Conservation (phyloP, 352 stramenopile species). For the Chrysophaeum taylorii region DNA sequence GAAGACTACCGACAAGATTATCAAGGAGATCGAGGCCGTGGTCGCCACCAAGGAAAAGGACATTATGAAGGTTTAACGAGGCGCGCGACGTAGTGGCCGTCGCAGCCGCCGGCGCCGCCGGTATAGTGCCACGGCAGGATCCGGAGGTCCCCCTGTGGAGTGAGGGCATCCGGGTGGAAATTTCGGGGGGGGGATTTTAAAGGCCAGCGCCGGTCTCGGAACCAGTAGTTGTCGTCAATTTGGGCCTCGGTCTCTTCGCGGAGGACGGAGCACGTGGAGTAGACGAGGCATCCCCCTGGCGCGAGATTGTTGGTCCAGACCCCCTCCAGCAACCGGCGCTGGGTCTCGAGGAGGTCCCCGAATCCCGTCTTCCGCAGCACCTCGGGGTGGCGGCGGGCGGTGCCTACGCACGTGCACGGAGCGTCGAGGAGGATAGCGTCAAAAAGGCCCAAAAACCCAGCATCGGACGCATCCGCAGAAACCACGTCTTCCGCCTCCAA, state of each 20-base stretch:
- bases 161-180: background rate
- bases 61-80: constrained; percentile 54
- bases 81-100: constrained; percentile 3
- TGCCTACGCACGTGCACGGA: constrained; percentile 48
- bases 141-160: background rate
- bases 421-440: constrained; percentile 72
- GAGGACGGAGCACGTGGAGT: constrained; percentile 89
- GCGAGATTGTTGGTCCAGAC: constrained; percentile 50
- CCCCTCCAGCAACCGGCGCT: constrained; percentile 41
- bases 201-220: too few species aligned
- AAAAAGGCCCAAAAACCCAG: constrained; percentile 57
- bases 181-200: background rate
- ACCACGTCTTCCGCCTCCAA: constrained; percentile 34
- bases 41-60: constrained; percentile 66
- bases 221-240: constrained; percentile 14
- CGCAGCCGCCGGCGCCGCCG: background rate
- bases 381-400: constrained; percentile 43
- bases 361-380: constrained; percentile 60
- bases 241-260: constrained; percentile 79
- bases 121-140: constrained; percentile 2
- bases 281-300: constrained; percentile 75
- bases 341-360: constrained; percentile 68
- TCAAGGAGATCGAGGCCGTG: constrained; percentile 61
- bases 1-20: constrained; percentile 60
- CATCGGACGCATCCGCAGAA: constrained; percentile 33